A percentile compares a stretch with the other conserved stretches of the same genome.
These are phyloP conservation scores for Xenoacremonium recifei DNA, from an alignment of 2,329 filamentous ascomycete genomes.

Conservation along the genomic window DNA sequence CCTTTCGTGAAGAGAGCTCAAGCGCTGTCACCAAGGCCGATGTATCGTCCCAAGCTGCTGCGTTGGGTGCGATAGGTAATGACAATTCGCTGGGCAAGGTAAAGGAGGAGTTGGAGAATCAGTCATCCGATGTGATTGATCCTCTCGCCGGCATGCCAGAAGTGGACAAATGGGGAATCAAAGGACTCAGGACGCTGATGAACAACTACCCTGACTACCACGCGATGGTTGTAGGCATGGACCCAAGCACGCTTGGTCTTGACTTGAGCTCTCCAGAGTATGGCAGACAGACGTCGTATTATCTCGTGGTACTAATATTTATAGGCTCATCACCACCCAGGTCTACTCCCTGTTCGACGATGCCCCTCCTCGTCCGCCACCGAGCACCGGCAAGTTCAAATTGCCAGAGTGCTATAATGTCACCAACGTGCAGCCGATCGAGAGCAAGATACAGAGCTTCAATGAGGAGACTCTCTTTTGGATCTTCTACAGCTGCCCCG, in stretches of 20 bases:
- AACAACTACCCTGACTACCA: conserved; percentile 64
- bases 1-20: conserved; percentile 44
- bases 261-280: conserved; percentile 59
- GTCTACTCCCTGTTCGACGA: conserved; percentile 63
- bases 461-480: conserved; percentile 68
- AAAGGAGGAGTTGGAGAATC: conserved; percentile 42
- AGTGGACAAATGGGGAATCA: conserved; percentile 63
- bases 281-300: conserved; percentile 23
- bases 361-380: conserved; percentile 54
- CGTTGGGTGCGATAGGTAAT: conserved; percentile 47
- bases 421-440: conserved; percentile 63
- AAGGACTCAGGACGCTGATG: conserved; percentile 62
- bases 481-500: conserved; percentile 67
- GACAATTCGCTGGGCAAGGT: conserved; percentile 38
- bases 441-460: conserved; percentile 64
- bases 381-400: conserved; percentile 49
- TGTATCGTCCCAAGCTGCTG: conserved; percentile 31
- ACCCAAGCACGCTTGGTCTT: conserved; percentile 55
- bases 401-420: conserved; percentile 67
- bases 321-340: conserved; percentile 56
- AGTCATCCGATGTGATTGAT: conserved; percentile 48
- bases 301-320: conserved; percentile 13
- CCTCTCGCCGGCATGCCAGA: conserved; percentile 61
- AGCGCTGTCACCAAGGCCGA: conserved; percentile 33
- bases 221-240: conserved; percentile 58